These are phyloP conservation scores for Sanghuangporus weigelae DNA, from an alignment of 1,284 basidiomycete species.

Conservation along the genomic window DNA sequence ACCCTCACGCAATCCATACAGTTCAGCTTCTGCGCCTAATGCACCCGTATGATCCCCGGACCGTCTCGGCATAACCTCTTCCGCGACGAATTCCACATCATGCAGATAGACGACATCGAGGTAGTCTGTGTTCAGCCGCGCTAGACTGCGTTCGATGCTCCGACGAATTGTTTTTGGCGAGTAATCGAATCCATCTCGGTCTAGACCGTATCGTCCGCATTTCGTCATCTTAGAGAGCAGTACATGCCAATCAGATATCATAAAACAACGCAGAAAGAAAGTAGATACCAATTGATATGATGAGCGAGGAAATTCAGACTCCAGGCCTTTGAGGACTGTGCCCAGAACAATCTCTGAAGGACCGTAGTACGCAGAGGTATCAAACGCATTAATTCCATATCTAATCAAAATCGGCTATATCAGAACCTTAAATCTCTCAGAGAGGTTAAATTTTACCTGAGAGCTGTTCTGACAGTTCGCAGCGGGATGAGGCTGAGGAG, in stretches of 20 bases:
- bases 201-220: constrained; percentile 79
- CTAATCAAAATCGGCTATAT: constrained; percentile 33
- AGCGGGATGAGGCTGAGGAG: constrained; percentile 51
- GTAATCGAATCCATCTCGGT: constrained; percentile 71
- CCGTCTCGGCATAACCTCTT: constrained; percentile 43
- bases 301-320: constrained; percentile 69
- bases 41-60: constrained; percentile 55
- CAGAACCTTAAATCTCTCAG: neutral
- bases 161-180: constrained; percentile 62
- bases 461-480: constrained; percentile 72
- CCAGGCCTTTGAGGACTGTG: constrained; percentile 59
- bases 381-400: constrained; percentile 88
- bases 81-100: constrained; percentile 85
- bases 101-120: constrained; percentile 88
- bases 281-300: constrained; percentile 66
- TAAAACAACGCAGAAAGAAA: neutral
- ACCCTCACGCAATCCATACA: constrained; percentile 58
- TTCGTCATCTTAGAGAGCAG: constrained; percentile 75
- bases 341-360: constrained; percentile 89
- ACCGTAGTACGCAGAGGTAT: constrained; percentile 88
- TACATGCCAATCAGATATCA: neutral
- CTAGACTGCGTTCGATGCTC: constrained; percentile 69
- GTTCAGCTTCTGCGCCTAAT: constrained; percentile 43
- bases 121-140: constrained; percentile 74
- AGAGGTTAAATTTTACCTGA: constrained; percentile 45